Evolutionary conservation across 768 basidiomycete genomes (phyloP).

Genomic region (Tulasnella sp.): DNA sequence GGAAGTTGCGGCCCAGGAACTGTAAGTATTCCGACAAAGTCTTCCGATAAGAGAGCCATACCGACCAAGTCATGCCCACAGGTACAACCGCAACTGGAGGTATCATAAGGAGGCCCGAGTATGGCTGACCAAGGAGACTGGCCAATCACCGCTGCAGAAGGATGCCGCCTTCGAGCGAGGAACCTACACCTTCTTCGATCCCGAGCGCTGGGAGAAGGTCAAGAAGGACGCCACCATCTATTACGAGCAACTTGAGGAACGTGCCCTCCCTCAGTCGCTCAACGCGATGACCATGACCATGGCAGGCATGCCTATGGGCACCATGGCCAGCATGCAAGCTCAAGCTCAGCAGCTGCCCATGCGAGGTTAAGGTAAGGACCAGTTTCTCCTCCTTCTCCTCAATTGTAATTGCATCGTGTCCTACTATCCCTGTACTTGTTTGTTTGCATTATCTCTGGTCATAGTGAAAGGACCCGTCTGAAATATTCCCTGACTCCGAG

Average conservation of each 20-base stretch:
- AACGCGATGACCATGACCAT: background rate
- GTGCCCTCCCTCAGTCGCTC: background rate
- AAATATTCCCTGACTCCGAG: background rate
- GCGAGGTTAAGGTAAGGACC: constrained; percentile 1
- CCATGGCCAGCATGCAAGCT: constrained; percentile 7
- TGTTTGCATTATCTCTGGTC: background rate
- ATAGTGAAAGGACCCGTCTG: background rate
- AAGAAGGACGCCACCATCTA: constrained; percentile 67
- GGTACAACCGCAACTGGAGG: constrained; percentile 91
- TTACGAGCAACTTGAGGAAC: constrained; percentile 61
- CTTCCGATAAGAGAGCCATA: background rate
- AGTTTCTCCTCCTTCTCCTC: background rate
- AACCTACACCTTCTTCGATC: constrained; percentile 83
- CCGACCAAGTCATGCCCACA: constrained; percentile 23
- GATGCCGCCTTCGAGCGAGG: constrained; percentile 76
- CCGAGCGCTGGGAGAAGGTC: constrained; percentile 65
- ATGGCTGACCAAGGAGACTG: constrained; percentile 84
- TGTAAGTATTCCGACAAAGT: constrained; percentile 49
- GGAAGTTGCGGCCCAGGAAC: constrained; percentile 88
- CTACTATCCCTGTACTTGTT: background rate
- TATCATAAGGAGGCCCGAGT: constrained; percentile 86
- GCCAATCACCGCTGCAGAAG: constrained; percentile 62
- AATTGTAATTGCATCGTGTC: background rate
- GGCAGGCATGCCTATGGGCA: constrained; percentile 1
- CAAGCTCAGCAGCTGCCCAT: background rate